Evolutionary conservation across 75 land plant species (phyloP), one percentile per base, ranked within the genome.

Genomic region (Picea sitchensis): DNA sequence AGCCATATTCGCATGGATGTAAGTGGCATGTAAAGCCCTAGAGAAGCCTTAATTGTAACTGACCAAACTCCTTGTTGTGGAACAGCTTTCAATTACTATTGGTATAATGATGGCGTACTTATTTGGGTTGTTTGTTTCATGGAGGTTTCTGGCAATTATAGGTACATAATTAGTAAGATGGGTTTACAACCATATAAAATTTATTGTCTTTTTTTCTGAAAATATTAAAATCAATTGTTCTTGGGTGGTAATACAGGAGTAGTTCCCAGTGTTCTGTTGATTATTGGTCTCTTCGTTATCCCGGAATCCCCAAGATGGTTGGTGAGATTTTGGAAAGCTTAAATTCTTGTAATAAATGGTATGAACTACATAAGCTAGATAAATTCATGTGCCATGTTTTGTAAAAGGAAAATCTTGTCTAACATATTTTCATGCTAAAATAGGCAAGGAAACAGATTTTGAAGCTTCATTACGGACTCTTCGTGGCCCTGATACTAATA

Each of bases 231-330:
- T 20, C 56, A 14, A 13, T 20, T 12, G n/a, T 21, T 51, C 44
- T 54, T 51, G 18, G 34, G 20, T 21, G 76, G 57, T 75, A 57
- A 5, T 71, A 30, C 89, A 96, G 98, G 96, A 59, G 83, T 89
- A 47, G 61, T 89, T 78, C 98, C 98, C 2, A 89, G 94, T 77
- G 78, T 87, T 47, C 80, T 90, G 17, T 81, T 96, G 77, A 86
- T 94, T 65, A 80, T 93, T 77, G 96, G 93, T 3, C 86, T 96
- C 18, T 90, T 96, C 62, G 89, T 96, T 87, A 89, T 94, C 58
- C 98, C 98, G 32, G 96, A 96, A 84, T 93, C 94, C 76, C 98
- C 98, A 72, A 85, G 96, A 34, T 96, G 98, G 98, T 86, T 96
- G 91, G 98, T 96, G 82, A 77, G 91, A n/a, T 15, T 26, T 34